These are phyloP conservation scores for Flaveria bidentis DNA, from an alignment of 129 eudicot species.

Conservation along the genomic window DNA sequence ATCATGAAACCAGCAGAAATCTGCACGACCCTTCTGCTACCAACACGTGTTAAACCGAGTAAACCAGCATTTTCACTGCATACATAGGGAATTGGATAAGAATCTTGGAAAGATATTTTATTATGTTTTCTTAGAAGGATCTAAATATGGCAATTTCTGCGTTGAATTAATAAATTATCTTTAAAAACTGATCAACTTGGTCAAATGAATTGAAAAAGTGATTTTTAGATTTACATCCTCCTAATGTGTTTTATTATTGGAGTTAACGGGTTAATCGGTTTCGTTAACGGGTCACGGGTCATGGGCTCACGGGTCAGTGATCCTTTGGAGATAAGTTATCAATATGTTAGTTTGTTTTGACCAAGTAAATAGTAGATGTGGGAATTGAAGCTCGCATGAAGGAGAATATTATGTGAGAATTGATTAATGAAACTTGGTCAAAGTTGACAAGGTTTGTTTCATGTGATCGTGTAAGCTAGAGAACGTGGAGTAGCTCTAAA, in stretches of 20 bases:
- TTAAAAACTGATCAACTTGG: not conserved
- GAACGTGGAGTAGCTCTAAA: too few relatives aligned
- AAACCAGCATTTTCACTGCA: conserved; percentile 95
- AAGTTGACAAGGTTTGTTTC: too few relatives aligned
- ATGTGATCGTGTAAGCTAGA: too few relatives aligned
- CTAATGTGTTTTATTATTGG: not conserved
- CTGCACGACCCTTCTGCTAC: conserved; percentile 95
- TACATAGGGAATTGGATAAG: conserved; percentile 11
- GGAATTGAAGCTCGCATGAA: too few relatives aligned
- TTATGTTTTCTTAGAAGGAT: not conserved
- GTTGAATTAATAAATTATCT: not conserved
- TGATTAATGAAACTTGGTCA: too few relatives aligned
- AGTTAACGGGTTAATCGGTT: too few relatives aligned
- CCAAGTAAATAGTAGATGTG: too few relatives aligned
- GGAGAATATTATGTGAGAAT: too few relatives aligned
- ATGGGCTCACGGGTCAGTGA: too few relatives aligned
- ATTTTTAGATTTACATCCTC: not conserved
- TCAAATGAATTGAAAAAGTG: not conserved
- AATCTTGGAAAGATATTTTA: conserved; percentile 7
- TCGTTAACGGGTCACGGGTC: too few relatives aligned
- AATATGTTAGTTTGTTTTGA: too few relatives aligned
- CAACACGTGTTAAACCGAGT: conserved; percentile 89
- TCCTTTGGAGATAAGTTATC: too few relatives aligned
- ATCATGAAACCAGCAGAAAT: conserved; percentile 98
- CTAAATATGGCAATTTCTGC: not conserved